Conservation (phyloP, 179 eudicot genomes). For the Vitellaria paradoxa region DNA sequence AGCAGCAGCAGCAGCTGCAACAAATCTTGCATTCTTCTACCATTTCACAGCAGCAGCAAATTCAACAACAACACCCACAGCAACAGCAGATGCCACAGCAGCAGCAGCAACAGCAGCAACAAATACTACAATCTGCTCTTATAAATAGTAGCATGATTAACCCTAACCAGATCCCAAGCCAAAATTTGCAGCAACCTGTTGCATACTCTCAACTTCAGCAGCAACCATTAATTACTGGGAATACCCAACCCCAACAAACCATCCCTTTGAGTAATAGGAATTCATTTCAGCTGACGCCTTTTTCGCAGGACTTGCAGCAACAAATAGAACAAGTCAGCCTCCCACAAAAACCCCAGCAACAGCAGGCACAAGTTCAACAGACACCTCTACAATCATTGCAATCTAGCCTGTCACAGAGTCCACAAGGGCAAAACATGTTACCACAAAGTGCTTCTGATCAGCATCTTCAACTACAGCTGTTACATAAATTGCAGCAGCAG, state of each 20-base stretch:
- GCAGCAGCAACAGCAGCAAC: conserved; percentile 41
- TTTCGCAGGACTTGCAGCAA: conserved; percentile 69
- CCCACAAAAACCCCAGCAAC: conserved; percentile 60
- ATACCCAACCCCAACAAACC: conserved; percentile 45
- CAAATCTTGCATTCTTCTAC: conserved; percentile 34
- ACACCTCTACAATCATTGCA: conserved; percentile 46
- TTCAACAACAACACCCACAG: conserved; percentile 20
- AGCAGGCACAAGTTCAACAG: conserved; percentile 45
- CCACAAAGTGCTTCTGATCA: conserved; percentile 65
- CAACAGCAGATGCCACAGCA: conserved; percentile 37
- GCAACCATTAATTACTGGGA: conserved; percentile 51
- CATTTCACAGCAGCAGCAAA: conserved; percentile 28
- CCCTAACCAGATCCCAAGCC: conserved; percentile 49
- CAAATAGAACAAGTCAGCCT: conserved; percentile 48
- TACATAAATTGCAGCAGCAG: conserved; percentile 78
- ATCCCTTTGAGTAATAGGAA: conserved; percentile 29
- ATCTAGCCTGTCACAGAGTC: conserved; percentile 50
- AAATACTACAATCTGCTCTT: conserved; percentile 35
- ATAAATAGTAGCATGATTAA: conserved; percentile 40
- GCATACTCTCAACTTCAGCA: conserved; percentile 59
- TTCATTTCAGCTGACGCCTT: conserved; percentile 40
- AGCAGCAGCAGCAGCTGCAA: conserved; percentile 32
- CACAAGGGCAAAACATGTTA: conserved; percentile 38
- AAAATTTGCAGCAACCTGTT: conserved; percentile 44
- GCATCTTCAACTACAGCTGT: conserved; percentile 67